These are phyloP conservation scores for Aspergillus sp. DNA, from an alignment of 2,329 filamentous ascomycete species.

Conservation along the genomic window DNA sequence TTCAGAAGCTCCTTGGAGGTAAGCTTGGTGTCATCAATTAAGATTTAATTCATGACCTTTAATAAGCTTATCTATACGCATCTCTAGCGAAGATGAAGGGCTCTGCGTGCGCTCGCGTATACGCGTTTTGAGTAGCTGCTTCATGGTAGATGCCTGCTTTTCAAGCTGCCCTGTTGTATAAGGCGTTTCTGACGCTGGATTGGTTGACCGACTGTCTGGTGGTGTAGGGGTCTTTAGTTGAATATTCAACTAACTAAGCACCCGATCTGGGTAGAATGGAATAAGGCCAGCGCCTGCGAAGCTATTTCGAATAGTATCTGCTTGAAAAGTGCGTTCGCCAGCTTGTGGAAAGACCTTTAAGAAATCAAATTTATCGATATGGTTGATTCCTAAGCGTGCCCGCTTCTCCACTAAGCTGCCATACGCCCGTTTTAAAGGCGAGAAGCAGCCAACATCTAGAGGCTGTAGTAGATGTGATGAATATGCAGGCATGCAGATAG, in stretches of 20 bases:
- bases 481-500: neutral
- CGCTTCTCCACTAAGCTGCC: neutral
- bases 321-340: neutral
- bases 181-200: neutral
- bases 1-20: too few species aligned
- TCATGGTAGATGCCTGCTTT: neutral
- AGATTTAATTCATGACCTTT: neutral
- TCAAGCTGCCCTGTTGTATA: neutral
- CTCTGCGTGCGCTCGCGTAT: too few species aligned
- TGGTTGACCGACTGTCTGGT: neutral
- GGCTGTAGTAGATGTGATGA: conserved; percentile 8
- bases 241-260: neutral
- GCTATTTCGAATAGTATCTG: neutral
- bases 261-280: neutral
- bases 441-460: conserved; percentile 15
- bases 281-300: neutral
- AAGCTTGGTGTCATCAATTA: too few species aligned
- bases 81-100: neutral
- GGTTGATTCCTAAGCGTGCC: neutral
- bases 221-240: neutral
- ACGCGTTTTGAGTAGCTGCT: neutral
- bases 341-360: neutral
- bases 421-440: conserved; percentile 6
- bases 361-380: conserved; percentile 14
- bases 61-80: neutral